Evolutionary conservation across 345 rosid species (phyloP), one percentile per base, ranked within the genome.

Genomic region (Rhizophora apiculata): DNA sequence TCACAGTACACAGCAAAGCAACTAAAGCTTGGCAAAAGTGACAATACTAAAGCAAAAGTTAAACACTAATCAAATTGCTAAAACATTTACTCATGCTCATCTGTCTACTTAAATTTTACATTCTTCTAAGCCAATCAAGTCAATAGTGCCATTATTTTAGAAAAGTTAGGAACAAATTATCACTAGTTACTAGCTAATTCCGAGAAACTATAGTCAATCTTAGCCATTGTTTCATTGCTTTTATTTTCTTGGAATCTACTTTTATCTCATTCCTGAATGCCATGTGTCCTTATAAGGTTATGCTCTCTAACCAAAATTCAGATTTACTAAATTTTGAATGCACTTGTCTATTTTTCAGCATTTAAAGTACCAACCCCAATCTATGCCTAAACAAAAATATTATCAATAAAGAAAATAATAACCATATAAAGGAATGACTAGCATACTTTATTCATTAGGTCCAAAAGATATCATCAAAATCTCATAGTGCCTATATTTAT

Each of bases 381-480:
- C 0, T 18, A 60, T 69, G 60, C 16, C n/a, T n/a, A 39, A 11
- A 65, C 58, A 0, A 65, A 30, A 16, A 39, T 68, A 34, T 68
- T 65, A 36, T 56, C 57, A 26, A 68, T 34, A 7, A 21, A 49
- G 9, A 52, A 39, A 13, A 66, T 30, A 2, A 66, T 1, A 32
- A 66, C 27, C 21, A 3, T 21, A 22, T 24, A 43, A 0, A 68
- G 27, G 24, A 13, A 24, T 9, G 52, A 0, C 36, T 5, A 10
- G n/a, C 24, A 43, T 24, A 43, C 37, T 1, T 6, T 4, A 15
- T 69, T 59, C 59, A 69, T 69, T 4, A 60, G 30, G 1, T 24
- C 39, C 58, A 59, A 19, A 69, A 69, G 27, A 46, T 60, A 69
- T 61, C 26, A 69, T 46, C 22, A 39, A 20, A 32, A 60, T 46